phyloP scores from a whole-genome alignment of 1,139 yeast genomes.

The Meyerozyma athensensis region DNA sequence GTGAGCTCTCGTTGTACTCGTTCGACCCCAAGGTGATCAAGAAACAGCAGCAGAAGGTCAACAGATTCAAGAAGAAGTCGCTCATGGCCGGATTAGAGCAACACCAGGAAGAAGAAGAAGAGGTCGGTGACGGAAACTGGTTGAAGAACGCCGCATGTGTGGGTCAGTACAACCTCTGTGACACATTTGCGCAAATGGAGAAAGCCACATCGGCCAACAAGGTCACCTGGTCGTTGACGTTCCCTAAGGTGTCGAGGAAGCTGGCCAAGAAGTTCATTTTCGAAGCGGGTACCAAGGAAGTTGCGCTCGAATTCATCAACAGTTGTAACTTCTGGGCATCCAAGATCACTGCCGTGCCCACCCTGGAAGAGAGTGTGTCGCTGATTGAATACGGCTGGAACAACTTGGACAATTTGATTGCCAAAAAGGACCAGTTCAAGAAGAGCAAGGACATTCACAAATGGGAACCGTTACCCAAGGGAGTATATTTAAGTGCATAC shows the following conservation, averaged over 20 bases:
- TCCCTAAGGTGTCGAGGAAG: constrained; percentile 34
- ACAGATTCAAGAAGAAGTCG: constrained; percentile 24
- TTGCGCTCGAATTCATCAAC: constrained; percentile 67
- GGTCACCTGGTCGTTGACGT: constrained; percentile 32
- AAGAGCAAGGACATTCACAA: constrained; percentile 30
- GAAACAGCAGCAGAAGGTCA: constrained; percentile 33
- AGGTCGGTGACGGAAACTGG: constrained; percentile 69
- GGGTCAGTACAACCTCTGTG: constrained; percentile 46
- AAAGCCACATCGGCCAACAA: constrained; percentile 14
- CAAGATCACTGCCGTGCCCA: constrained; percentile 76
- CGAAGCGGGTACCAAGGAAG: constrained; percentile 62
- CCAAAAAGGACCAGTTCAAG: constrained; percentile 29
- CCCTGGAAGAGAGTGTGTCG: constrained; percentile 54
- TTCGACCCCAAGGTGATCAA: constrained; percentile 46
- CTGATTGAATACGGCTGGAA: constrained; percentile 86
- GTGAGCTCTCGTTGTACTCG: constrained; percentile 50
- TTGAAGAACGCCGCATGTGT: constrained; percentile 46
- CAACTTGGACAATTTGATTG: constrained; percentile 35
- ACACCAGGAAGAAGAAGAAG: constrained; percentile 18
- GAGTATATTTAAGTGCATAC: constrained; percentile 39
- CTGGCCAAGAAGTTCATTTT: constrained; percentile 38
- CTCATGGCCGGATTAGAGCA: constrained; percentile 13
- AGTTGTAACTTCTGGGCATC: constrained; percentile 92
- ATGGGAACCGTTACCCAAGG: constrained; percentile 42
- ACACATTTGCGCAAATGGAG: constrained; percentile 45